Evolutionary conservation across 176 grass and related monocot genomes (phyloP).

Genomic region (Themeda triandra): DNA sequence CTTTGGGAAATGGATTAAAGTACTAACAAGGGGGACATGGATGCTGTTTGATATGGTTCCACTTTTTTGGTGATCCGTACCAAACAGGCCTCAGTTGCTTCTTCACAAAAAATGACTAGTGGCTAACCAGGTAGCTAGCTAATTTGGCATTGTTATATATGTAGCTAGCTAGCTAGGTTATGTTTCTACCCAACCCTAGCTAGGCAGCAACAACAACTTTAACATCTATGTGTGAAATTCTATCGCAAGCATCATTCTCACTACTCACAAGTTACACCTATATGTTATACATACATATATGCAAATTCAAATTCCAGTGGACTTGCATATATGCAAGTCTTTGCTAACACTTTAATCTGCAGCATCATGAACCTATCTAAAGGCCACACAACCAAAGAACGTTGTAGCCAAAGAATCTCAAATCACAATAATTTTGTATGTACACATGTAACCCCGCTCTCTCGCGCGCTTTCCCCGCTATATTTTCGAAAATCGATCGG

Average conservation of each 20-base stretch:
- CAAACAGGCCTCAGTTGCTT: conserved; percentile 41
- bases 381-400: not conserved
- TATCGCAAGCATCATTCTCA: conserved; percentile 18
- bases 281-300: not conserved
- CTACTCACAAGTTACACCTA: not conserved
- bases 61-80: conserved; percentile 55
- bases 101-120: conserved; percentile 29
- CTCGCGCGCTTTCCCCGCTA: not conserved
- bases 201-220: not conserved
- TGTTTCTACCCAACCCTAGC: conserved; percentile 38
- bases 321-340: conserved; percentile 34
- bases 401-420: not conserved
- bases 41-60: conserved; percentile 51
- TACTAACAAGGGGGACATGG: conserved; percentile 32
- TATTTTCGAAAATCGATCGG: conserved; percentile 28
- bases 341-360: not conserved
- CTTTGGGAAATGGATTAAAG: conserved; percentile 44
- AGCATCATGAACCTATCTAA: not conserved
- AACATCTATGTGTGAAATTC: conserved; percentile 8
- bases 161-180: not conserved
- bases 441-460: not conserved
- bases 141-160: conserved; percentile 19
- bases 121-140: not conserved
- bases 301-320: conserved; percentile 25
- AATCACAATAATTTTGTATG: not conserved